Base-by-base conservation (phyloP, 2,329 filamentous ascomycete species). In the Dothideomycetidae sp. region DNA sequence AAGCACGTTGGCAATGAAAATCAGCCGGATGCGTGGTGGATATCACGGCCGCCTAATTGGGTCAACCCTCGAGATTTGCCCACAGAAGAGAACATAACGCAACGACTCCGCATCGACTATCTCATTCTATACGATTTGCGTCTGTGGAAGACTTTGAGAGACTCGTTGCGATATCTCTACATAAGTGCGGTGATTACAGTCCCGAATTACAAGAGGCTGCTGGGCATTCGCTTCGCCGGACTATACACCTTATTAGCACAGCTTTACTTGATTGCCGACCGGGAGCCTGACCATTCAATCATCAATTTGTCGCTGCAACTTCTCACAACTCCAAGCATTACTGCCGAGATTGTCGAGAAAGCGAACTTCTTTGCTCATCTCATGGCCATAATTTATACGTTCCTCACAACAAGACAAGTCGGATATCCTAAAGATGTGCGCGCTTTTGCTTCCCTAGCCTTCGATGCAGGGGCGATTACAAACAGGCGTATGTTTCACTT, bases 401-500 rank as follows among this genome's bases (percentile, higher is more conserved):
- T 98, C 62, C 63, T 98, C 28, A 98, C 90, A 0, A 93, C 85
- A 4, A 73, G 92, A 36, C 90, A 98, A 65, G 90, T 98, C 28
- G 86, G 86, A 1, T 86, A 93, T 54, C 88, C 90, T 0, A 81
- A 82, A 62, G 81, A 93, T 46, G 80, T 96, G 29, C 79, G 84
- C 40, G 79, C 83, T 0, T 79, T 77, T 48, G 88, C 85, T 2
- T 85, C 85, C 1, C 67, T 98, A 33, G 84, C 85, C 0, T 93
- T 96, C 50, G 90, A 98, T 55, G 81, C 84, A 21, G 90, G 90
- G 1, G 90, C 88, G 1, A 84, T 96, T 11, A 93, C 86, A 0
- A 98, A 98, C 55, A 71, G 90, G 33, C 75, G 90, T 21, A 85
- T 98, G 69, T 94, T 94, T 52, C 90, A 96, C 57, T 98, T 98